Conservation (phyloP, 2,329 filamentous ascomycete genomes). For the Pyrenophora tritici-repentis region DNA sequence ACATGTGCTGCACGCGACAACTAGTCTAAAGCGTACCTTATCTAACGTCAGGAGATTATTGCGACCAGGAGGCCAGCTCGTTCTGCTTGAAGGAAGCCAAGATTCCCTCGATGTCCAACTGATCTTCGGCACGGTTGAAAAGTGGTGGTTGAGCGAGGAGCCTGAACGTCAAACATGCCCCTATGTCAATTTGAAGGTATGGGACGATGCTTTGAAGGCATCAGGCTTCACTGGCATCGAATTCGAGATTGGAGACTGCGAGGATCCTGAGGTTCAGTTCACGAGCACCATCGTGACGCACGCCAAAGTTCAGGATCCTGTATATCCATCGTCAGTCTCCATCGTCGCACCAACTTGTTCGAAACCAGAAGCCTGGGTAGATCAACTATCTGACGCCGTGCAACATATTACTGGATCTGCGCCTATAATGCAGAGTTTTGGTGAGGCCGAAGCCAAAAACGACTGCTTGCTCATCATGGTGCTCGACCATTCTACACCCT, state of each 20-base stretch:
- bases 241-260: slow-evolving; percentile 3
- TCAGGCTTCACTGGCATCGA: slow-evolving; percentile 1
- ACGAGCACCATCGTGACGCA: slow-evolving; percentile 2
- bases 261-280: background rate
- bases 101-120: slow-evolving; percentile 1
- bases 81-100: background rate
- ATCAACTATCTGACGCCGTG: too few species aligned
- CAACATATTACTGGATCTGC: too few species aligned
- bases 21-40: background rate
- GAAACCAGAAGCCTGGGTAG: too few species aligned
- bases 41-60: background rate
- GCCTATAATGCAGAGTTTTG: too few species aligned
- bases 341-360: too few species aligned
- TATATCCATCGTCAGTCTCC: too few species aligned
- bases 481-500: too few species aligned
- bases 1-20: slow-evolving; percentile 1
- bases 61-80: background rate
- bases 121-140: background rate
- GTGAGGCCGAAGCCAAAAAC: too few species aligned
- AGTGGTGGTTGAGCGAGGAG: slow-evolving; percentile 4
- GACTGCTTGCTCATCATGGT: too few species aligned
- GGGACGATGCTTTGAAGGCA: background rate
- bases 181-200: background rate
- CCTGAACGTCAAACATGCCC: slow-evolving; percentile 2
- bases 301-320: background rate